phyloP scores from a whole-genome alignment of 2,329 filamentous ascomycete species.

The Corinectria fuckeliana region DNA sequence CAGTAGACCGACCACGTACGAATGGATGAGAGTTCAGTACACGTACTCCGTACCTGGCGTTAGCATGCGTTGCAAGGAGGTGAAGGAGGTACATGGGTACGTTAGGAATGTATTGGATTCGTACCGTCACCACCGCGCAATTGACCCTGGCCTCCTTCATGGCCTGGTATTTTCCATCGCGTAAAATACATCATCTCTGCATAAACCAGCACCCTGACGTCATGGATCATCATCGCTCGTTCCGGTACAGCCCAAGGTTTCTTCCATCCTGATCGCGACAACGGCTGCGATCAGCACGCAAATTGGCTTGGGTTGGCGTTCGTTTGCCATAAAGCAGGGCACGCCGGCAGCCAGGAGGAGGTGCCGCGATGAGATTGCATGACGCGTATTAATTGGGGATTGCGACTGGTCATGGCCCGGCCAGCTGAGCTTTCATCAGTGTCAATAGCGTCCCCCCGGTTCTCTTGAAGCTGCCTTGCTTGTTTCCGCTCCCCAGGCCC shows the following conservation, averaged over 20 bases:
- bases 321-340: conserved; percentile 9
- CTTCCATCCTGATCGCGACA: conserved; percentile 26
- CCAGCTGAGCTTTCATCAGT: neutral
- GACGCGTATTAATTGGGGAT: neutral
- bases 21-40: too few species aligned
- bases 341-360: conserved; percentile 1
- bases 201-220: conserved; percentile 28
- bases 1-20: too few species aligned
- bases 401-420: neutral
- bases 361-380: neutral
- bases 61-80: neutral
- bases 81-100: neutral
- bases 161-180: too few species aligned
- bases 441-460: neutral
- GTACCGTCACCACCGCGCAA: neutral
- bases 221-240: conserved; percentile 33
- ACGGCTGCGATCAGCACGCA: conserved; percentile 23
- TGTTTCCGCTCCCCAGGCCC: neutral
- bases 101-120: neutral
- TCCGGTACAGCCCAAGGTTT: conserved; percentile 24
- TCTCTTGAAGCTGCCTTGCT: neutral
- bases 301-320: neutral
- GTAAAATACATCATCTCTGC: neutral
- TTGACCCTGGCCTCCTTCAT: neutral
- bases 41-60: neutral